Evolutionary conservation across 2,329 filamentous ascomycete genomes (phyloP), one percentile per base, ranked within the genome.

Genomic region (Fusarium oxysporum): DNA sequence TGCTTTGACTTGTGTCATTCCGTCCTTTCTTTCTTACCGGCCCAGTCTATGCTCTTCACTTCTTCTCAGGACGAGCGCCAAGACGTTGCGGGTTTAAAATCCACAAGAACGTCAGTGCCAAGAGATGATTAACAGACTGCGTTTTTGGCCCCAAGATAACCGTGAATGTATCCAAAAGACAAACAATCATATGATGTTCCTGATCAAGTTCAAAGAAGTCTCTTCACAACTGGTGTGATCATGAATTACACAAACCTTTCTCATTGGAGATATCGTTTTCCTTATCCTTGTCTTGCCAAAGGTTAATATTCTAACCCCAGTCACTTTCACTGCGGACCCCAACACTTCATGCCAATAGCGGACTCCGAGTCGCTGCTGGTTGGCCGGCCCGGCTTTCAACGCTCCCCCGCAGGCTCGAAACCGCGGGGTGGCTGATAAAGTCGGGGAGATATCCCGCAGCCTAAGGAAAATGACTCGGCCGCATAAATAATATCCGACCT

Each of bases 341-440:
- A 38, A 68, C 61, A 73, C 71, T 66, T 68, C 70, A 74, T 68
- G 67, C 28, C 41, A 63, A 65, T 55, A 63, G 58, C 57, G 57
- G 57, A 44, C 19, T 67, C 33, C 43, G n/a, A 32, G 51, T 23
- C 37, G 50, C 41, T 19, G 66, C 45, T 73, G 62, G 70, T 55
- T 73, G 70, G 28, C 32, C 63, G 55, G 68, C 44, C 44, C 58
- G 38, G 58, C 40, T 43, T 58, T n/a, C 59, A 48, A 47, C 47
- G 37, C 41, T 71, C 54, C 68, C 71, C 71, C 68, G 57, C 68
- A 70, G 44, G 51, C 54, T 48, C 43, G 53, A 64, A 66, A 75
- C 75, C 61, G 75, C 73, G 75, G 75, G 75, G 73, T 73, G 66
- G 61, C 67, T 77, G 73, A 75, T 70, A 74, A 72, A 41, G 50